Base-by-base conservation (phyloP, 1,284 basidiomycete species). In the Farysia itapuensis region DNA sequence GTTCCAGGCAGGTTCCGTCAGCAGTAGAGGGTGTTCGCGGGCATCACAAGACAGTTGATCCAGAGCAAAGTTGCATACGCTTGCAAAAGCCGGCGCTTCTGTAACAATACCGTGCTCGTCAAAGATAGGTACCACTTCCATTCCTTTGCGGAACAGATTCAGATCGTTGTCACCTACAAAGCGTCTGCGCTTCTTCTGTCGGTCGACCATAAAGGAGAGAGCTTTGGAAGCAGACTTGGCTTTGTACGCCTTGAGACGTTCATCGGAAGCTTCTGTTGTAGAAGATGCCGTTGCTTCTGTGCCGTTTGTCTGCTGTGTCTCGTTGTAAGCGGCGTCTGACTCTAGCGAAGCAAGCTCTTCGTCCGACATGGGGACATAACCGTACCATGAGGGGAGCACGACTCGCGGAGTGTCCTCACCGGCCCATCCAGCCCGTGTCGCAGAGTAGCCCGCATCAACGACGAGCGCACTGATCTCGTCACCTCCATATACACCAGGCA, bases 1-100 rank as follows among this genome's bases (percentile, higher is more conserved):
- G 75, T 96, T 97, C 92, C 94, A 98, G 4, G 93, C 86, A 2
- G 93, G 88, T 77, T 99, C 95, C 1, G 95, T 97, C 18, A 94
- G 83, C 41, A 99, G 83, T 26, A 97, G 78, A 1, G 95, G 95
- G 71, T 96, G 93, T 69, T 97, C 90, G 7, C 84, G 79, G 16
- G 78, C 48, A 30, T 66, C 57, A 26, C 49, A 51, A 3, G 50
- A 58, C 8, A 72, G 43, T 24, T 53, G 37, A n/a, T 67, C 54
- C 32, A 66, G 58, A 13, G 59, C 56, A 34, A 68, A 60, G 4
- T 34, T 20, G 29, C 50, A 48, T 4, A 69, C 50, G 19, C 48
- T 54, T 19, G 60, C 39, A 20, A 72, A 64, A 4, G 70, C 49
- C 2, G 49, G 41, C 11, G 32, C 16, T 16, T 68, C 61, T 14